Evolutionary conservation across 2,329 filamentous ascomycete genomes (phyloP).

Genomic region (Diaporthe velutina): DNA sequence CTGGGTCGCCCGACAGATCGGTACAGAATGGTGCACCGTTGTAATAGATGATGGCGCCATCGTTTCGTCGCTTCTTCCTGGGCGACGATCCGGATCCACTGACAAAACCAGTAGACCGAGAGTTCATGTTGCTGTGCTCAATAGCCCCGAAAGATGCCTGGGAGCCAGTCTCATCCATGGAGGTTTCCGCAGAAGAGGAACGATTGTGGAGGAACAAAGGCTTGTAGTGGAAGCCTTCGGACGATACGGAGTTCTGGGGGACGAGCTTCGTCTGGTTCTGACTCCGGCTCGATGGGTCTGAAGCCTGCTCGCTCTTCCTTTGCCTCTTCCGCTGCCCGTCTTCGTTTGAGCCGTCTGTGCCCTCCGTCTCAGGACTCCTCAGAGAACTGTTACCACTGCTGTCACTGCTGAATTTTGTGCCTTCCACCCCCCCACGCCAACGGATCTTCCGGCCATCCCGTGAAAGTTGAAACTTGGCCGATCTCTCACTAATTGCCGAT

Average conservation of each 20-base stretch:
- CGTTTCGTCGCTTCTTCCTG: conserved; percentile 66
- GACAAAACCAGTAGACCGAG: conserved; percentile 58
- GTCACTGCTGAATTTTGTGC: conserved; percentile 76
- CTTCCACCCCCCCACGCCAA: conserved; percentile 79
- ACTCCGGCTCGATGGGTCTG: conserved; percentile 53
- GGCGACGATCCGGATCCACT: conserved; percentile 62
- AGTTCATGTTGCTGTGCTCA: conserved; percentile 63
- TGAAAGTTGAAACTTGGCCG: conserved; percentile 82
- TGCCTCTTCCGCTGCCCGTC: conserved; percentile 59
- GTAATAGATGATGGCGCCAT: conserved; percentile 88
- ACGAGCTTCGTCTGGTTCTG: conserved; percentile 53
- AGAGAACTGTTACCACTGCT: conserved; percentile 65
- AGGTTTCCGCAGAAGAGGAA: conserved; percentile 60
- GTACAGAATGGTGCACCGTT: conserved; percentile 84
- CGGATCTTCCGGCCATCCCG: conserved; percentile 82
- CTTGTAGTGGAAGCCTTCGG: conserved; percentile 72
- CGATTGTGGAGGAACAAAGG: conserved; percentile 69
- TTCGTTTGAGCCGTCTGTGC: conserved; percentile 58
- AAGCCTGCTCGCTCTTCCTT: conserved; percentile 55
- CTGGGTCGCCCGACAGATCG: conserved; percentile 79
- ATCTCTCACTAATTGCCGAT: conserved; percentile 77
- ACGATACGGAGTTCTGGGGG: conserved; percentile 51
- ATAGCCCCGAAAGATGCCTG: conserved; percentile 57
- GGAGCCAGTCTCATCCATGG: conserved; percentile 62
- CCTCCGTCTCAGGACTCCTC: conserved; percentile 63